Base-by-base conservation (phyloP, 2,329 filamentous ascomycete species). In the Penicillium olsonii region DNA sequence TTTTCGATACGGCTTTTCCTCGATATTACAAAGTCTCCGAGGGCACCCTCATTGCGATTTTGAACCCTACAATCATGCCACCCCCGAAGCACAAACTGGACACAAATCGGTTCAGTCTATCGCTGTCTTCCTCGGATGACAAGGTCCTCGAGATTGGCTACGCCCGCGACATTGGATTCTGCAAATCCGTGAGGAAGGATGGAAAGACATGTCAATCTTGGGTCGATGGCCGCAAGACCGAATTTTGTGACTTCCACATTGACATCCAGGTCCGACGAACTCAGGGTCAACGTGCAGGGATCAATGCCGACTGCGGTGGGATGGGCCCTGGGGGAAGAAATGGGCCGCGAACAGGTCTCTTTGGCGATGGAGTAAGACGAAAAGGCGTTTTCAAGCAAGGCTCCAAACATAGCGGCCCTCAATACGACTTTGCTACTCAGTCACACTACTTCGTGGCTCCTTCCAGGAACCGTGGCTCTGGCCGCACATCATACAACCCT, bases 1-100 rank as follows among this genome's bases (percentile, higher is more conserved):
- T 99, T 12, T 99, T 99, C 71, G 88, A 89, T 62, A 85, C 87
- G 0, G 95, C 90, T 6, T 96, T 97, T 62, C 87, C 89, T 14
- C 85, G 88, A 46, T 99, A 94, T 75, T 97, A 92, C 87, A 95
- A 95, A 66, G 77, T 97, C n/a, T 85, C 85, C 0, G 83, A 90
- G 2, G 94, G 94, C n/a, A 96, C 92, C 0, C 81, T 97, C 1
- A 78, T 99, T 48, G 94, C 92, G 5, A 88, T 99, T 20, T 78
- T 99, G 24, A 99, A 99, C 65, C 94, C 94, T 1, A 84, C 79
- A 15, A 87, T 97, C 60, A 89, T 99, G 84, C 90, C 92, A 3
- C 92, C 92, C 0, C 87, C 88, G 0, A 84, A 84, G 1, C 83
- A 85, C 17, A 85, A 84, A 52, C 78, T 84, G 14, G 88, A 92